Evolutionary conservation across 2,329 filamentous ascomycete species (phyloP).

Genomic region (Ceratocystis albifundus): DNA sequence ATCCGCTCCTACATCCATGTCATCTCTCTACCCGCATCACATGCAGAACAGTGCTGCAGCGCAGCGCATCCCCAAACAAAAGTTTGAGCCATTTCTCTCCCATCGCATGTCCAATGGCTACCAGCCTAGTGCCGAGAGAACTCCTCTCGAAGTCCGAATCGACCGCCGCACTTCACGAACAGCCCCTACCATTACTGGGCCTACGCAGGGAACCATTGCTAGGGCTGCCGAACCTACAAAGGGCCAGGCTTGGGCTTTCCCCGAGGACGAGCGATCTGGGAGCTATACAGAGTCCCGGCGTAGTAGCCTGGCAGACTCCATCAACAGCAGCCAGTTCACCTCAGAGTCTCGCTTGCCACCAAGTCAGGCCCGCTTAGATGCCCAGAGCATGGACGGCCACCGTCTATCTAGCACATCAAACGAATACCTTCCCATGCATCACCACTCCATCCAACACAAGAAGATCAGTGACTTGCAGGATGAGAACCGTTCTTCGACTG

Average conservation of each 20-base stretch:
- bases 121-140: slow-evolving; percentile 48
- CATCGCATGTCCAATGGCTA: slow-evolving; percentile 55
- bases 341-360: slow-evolving; percentile 59
- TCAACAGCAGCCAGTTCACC: slow-evolving; percentile 70
- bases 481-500: slow-evolving; percentile 41
- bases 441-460: slow-evolving; percentile 65
- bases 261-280: slow-evolving; percentile 51
- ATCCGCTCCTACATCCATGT: slow-evolving; percentile 26
- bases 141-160: slow-evolving; percentile 35
- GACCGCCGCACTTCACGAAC: slow-evolving; percentile 46
- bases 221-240: slow-evolving; percentile 65
- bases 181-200: slow-evolving; percentile 66
- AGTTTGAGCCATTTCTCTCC: slow-evolving; percentile 41
- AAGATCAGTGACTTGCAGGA: slow-evolving; percentile 55
- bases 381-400: slow-evolving; percentile 38
- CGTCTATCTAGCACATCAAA: slow-evolving; percentile 38
- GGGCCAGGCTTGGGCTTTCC: slow-evolving; percentile 75
- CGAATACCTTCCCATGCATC: slow-evolving; percentile 52
- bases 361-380: slow-evolving; percentile 59
- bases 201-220: slow-evolving; percentile 52
- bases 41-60: slow-evolving; percentile 68
- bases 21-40: slow-evolving; percentile 63
- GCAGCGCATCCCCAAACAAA: slow-evolving; percentile 48
- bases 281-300: slow-evolving; percentile 47
- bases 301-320: slow-evolving; percentile 64